These are phyloP conservation scores for Trametes pubescens DNA, from an alignment of 1,284 basidiomycete species.

Conservation along the genomic window DNA sequence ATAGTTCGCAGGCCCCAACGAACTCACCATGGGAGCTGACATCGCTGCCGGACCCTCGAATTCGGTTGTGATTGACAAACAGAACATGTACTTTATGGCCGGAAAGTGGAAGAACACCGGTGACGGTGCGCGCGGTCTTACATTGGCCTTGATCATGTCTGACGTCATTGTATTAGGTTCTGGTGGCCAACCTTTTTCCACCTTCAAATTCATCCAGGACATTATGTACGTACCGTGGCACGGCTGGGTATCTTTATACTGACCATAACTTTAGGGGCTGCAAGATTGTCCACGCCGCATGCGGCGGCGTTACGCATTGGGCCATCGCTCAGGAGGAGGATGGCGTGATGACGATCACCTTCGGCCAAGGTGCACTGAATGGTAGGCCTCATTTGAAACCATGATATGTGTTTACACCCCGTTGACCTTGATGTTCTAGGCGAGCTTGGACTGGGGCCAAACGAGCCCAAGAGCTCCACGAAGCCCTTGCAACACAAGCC, in stretches of 20 bases:
- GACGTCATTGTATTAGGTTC: conserved; percentile 58
- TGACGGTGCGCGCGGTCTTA: conserved; percentile 64
- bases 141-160: conserved; percentile 21
- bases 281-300: conserved; percentile 70
- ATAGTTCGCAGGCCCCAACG: conserved; percentile 79
- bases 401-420: background rate
- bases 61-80: conserved; percentile 85
- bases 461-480: conserved; percentile 86
- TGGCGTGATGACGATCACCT: conserved; percentile 81
- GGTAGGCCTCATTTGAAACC: conserved; percentile 46
- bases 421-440: conserved; percentile 44
- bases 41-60: conserved; percentile 86
- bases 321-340: conserved; percentile 78
- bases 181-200: conserved; percentile 82
- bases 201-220: conserved; percentile 84
- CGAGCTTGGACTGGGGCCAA: conserved; percentile 84
- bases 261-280: conserved; percentile 60
- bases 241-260: conserved; percentile 13
- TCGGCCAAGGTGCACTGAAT: conserved; percentile 85
- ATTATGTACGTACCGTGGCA: conserved; percentile 63
- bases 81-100: conserved; percentile 86
- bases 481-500: conserved; percentile 82
- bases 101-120: conserved; percentile 95
- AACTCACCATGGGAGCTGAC: conserved; percentile 65
- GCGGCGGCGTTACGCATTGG: conserved; percentile 93